Conservation (phyloP, 164 flowering plant genomes). For the Liquidambar formosana region DNA sequence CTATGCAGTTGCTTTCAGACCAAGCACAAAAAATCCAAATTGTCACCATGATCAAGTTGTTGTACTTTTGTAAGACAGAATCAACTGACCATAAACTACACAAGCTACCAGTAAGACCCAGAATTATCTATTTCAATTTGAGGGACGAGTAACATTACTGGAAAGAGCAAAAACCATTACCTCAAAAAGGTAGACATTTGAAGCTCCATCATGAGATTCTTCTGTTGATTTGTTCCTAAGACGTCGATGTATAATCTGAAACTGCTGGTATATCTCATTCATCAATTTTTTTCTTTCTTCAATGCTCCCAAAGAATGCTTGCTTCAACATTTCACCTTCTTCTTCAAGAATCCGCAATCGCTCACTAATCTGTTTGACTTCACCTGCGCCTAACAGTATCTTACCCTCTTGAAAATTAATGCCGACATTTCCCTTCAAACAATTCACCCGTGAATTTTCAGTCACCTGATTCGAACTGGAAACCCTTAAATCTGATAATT, state of each 20-base stretch:
- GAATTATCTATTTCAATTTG: too few species aligned
- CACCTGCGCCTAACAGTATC: too few species aligned
- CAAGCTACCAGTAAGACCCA: too few species aligned
- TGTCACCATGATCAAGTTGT: too few species aligned
- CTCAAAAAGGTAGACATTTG: background rate
- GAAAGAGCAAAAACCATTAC: background rate
- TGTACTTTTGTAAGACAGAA: too few species aligned
- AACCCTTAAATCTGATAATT: background rate
- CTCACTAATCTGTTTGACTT: slow-evolving; percentile 22
- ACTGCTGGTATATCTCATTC: slow-evolving; percentile 27
- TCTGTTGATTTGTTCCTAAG: background rate
- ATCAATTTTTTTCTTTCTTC: slow-evolving; percentile 35
- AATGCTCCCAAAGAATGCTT: slow-evolving; percentile 22
- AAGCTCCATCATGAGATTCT: background rate
- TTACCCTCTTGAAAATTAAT: slow-evolving; percentile 9
- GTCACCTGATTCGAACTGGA: slow-evolving; percentile 5
- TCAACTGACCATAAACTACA: too few species aligned
- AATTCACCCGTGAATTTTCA: background rate
- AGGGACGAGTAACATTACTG: background rate
- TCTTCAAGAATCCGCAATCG: slow-evolving; percentile 43
- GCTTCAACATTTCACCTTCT: slow-evolving; percentile 29
- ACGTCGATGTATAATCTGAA: slow-evolving; percentile 16
- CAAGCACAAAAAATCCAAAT: too few species aligned
- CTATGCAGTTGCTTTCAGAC: too few species aligned
- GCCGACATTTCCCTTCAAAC: slow-evolving; percentile 5